A percentile compares a stretch with the other conserved stretches of the same genome.
These are phyloP conservation scores for Warburgia ugandensis DNA, from an alignment of 164 flowering plant species.

Conservation along the genomic window DNA sequence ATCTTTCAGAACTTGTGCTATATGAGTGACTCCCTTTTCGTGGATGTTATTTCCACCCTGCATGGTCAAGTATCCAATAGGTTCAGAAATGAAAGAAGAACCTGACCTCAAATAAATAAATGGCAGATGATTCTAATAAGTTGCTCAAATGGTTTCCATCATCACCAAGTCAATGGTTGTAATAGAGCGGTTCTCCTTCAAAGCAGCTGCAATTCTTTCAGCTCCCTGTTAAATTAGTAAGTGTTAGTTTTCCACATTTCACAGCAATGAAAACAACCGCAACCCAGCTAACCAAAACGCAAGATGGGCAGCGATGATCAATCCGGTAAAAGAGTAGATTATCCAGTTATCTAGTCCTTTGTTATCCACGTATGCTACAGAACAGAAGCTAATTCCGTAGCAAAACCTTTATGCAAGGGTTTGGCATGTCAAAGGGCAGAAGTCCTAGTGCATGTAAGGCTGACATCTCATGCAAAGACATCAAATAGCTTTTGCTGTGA, in stretches of 20 bases:
- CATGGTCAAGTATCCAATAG: neutral
- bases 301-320: no score
- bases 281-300: neutral
- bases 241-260: neutral
- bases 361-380: no score
- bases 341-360: no score
- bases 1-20: conserved; percentile 74
- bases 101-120: neutral
- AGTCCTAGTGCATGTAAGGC: no score
- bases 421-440: no score
- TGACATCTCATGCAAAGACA: no score
- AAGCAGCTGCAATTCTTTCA: conserved; percentile 74
- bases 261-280: neutral
- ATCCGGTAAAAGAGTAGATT: no score
- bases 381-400: no score
- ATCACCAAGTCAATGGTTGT: conserved; percentile 71
- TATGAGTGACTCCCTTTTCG: conserved; percentile 52
- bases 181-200: conserved; percentile 72
- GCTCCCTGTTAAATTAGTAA: conserved; percentile 55
- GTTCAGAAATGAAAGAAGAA: conserved; percentile 1
- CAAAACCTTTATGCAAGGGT: no score
- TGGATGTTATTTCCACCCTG: conserved; percentile 96
- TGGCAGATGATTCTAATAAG: neutral
- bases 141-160: neutral
- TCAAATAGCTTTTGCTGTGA: no score